These are phyloP conservation scores for peach (Prunus persica) DNA, from an alignment of 306 rosid genomes.

Conservation along the genomic window DNA sequence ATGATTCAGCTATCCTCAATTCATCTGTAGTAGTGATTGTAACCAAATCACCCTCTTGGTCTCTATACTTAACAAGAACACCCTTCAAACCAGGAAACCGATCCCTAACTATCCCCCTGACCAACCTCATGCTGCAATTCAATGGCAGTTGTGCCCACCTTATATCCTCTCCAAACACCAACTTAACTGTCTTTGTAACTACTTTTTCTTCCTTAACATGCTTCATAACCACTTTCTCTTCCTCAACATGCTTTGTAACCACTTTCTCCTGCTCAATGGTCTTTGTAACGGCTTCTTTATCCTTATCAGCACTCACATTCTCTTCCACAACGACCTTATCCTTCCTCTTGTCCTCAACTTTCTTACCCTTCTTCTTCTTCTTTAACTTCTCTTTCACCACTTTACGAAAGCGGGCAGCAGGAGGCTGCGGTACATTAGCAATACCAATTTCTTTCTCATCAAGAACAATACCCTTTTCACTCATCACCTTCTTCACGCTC, in stretches of 20 bases:
- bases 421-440: conserved; percentile 35
- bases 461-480: conserved; percentile 51
- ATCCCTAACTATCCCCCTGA: conserved; percentile 62
- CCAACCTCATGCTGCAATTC: conserved; percentile 64
- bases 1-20: conserved; percentile 65
- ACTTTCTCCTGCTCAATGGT: conserved; percentile 38
- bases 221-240: conserved; percentile 30
- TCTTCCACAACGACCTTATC: conserved; percentile 51
- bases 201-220: conserved; percentile 39
- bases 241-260: conserved; percentile 28
- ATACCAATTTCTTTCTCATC: conserved; percentile 67
- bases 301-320: conserved; percentile 38
- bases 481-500: conserved; percentile 48
- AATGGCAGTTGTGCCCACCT: conserved; percentile 74
- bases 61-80: conserved; percentile 76
- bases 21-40: conserved; percentile 72
- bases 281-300: conserved; percentile 34
- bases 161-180: conserved; percentile 88
- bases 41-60: conserved; percentile 89
- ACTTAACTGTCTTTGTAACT: conserved; percentile 69
- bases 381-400: conserved; percentile 59
- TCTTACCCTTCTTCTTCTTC: conserved; percentile 59
- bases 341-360: conserved; percentile 39
- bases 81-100: conserved; percentile 74
- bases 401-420: conserved; percentile 38